These are phyloP conservation scores for Amaranthus palmeri DNA, from an alignment of 148 eudicot species.

Conservation along the genomic window DNA sequence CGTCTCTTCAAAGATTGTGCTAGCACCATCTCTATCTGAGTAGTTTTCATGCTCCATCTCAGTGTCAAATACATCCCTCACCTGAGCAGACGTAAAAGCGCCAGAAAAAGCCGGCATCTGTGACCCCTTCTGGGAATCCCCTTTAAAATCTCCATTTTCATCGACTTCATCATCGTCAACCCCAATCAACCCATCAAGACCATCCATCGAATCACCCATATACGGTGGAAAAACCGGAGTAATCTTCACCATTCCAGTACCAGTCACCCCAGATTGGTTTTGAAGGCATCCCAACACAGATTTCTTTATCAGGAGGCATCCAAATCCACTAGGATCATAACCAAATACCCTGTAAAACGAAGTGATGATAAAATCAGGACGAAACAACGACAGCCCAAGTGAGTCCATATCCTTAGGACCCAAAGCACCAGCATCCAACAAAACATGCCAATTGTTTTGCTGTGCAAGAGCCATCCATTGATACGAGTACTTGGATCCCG, in stretches of 20 bases:
- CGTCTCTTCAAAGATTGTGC: constrained; percentile 86
- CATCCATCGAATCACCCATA: constrained; percentile 76
- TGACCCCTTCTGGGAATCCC: constrained; percentile 47
- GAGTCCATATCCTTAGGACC: constrained; percentile 99
- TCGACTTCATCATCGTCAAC: constrained; percentile 48
- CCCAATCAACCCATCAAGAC: constrained; percentile 54
- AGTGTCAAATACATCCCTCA: constrained; percentile 81
- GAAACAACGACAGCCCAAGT: constrained; percentile 80
- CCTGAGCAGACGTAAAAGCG: constrained; percentile 79
- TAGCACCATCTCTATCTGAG: constrained; percentile 78
- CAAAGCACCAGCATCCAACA: constrained; percentile 89
- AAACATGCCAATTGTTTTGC: constrained; percentile 93
- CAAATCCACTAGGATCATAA: constrained; percentile 93
- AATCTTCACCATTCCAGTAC: constrained; percentile 90
- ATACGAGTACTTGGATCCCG: constrained; percentile 93
- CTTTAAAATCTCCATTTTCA: constrained; percentile 47
- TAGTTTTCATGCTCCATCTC: constrained; percentile 79
- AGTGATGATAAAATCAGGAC: constrained; percentile 92
- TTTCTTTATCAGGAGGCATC: constrained; percentile 91
- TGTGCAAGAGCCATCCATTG: constrained; percentile 99
- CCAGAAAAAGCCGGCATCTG: constrained; percentile 93
- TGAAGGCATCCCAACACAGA: constrained; percentile 83
- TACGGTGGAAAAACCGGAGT: constrained; percentile 80
- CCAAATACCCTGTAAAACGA: constrained; percentile 92
- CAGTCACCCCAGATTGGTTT: constrained; percentile 72